Conservation (phyloP, 2,329 filamentous ascomycete species). For the Colletotrichum tabaci region DNA sequence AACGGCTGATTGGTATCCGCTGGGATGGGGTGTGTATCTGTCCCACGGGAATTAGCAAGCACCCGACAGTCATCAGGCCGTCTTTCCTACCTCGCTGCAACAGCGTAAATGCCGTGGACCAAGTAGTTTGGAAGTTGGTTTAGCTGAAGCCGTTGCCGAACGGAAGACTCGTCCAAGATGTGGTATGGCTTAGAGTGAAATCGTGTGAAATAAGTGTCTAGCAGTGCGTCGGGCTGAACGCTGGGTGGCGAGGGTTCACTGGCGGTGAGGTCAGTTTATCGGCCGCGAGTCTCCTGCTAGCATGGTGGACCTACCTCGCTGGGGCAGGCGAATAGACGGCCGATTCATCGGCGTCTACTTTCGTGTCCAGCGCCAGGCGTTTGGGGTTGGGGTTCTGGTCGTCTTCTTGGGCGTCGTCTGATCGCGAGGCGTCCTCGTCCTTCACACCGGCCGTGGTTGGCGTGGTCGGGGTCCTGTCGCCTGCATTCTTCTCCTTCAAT, state of each 20-base stretch:
- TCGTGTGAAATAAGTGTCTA: slow-evolving; percentile 85
- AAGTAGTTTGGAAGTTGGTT: slow-evolving; percentile 74
- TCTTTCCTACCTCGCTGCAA: slow-evolving; percentile 70
- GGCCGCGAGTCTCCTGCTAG: neutral
- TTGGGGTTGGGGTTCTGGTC: slow-evolving; percentile 59
- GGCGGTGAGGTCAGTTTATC: slow-evolving; percentile 28
- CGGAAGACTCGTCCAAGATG: slow-evolving; percentile 83
- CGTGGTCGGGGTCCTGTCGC: slow-evolving; percentile 48
- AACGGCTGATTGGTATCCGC: slow-evolving; percentile 77
- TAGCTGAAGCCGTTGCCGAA: slow-evolving; percentile 79
- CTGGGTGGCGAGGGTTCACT: slow-evolving; percentile 62
- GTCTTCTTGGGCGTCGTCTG: slow-evolving; percentile 48
- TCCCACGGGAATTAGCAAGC: slow-evolving; percentile 42
- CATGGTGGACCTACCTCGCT: slow-evolving; percentile 50
- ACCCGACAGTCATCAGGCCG: neutral
- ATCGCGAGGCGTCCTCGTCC: slow-evolving; percentile 46
- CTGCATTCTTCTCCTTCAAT: slow-evolving; percentile 76
- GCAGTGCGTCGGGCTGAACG: slow-evolving; percentile 72
- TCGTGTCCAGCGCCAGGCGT: slow-evolving; percentile 52
- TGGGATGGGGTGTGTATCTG: slow-evolving; percentile 79
- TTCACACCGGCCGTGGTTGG: slow-evolving; percentile 43
- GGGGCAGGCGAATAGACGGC: slow-evolving; percentile 61
- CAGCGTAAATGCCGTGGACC: slow-evolving; percentile 71
- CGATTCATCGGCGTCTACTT: slow-evolving; percentile 54
- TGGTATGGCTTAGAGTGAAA: slow-evolving; percentile 88